Percentiles rank a stretch among this genome's conserved stretches.
Evolutionary conservation across 106 monocot species (phyloP).

Genomic region (Dioscorea zingiberensis): DNA sequence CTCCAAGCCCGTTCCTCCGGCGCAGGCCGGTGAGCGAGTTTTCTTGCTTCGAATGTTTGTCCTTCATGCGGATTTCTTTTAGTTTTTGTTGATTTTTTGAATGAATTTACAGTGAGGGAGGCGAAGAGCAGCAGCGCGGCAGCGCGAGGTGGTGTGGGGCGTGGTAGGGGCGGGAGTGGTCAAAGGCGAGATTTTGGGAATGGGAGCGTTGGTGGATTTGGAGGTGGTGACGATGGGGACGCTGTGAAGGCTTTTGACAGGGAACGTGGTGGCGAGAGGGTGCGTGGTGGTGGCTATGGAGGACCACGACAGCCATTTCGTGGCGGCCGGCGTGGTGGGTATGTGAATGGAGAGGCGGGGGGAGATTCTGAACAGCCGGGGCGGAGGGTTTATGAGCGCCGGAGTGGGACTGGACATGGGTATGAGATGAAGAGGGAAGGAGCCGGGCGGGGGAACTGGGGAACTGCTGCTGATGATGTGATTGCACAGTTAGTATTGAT

Average conservation of each 20-base stretch:
- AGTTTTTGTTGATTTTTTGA: neutral
- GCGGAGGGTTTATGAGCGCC: slow-evolving; percentile 31
- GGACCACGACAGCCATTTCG: slow-evolving; percentile 31
- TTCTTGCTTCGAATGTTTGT: neutral
- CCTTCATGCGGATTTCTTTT: neutral
- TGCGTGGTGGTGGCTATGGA: slow-evolving; percentile 18
- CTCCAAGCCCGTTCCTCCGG: slow-evolving; percentile 38
- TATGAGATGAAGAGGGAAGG: slow-evolving; percentile 39
- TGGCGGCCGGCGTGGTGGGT: slow-evolving; percentile 40
- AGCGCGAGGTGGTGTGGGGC: slow-evolving; percentile 29
- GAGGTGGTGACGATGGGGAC: slow-evolving; percentile 26
- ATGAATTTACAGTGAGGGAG: slow-evolving; percentile 36
- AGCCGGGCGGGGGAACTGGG: slow-evolving; percentile 38
- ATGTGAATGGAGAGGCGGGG: slow-evolving; percentile 32
- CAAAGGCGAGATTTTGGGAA: slow-evolving; percentile 35
- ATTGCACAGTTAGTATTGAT: slow-evolving; percentile 31
- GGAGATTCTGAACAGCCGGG: slow-evolving; percentile 20
- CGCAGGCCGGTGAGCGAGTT: slow-evolving; percentile 35
- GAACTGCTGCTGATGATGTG: slow-evolving; percentile 28
- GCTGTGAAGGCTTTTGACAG: slow-evolving; percentile 12
- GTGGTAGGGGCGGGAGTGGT: slow-evolving; percentile 37
- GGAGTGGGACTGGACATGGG: slow-evolving; percentile 33
- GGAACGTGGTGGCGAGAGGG: slow-evolving; percentile 24
- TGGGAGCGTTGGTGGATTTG: slow-evolving; percentile 28
- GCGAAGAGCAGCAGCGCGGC: slow-evolving; percentile 14